Conservation (phyloP, 768 basidiomycete genomes). For the Cystofilobasidium ferigula region DNA sequence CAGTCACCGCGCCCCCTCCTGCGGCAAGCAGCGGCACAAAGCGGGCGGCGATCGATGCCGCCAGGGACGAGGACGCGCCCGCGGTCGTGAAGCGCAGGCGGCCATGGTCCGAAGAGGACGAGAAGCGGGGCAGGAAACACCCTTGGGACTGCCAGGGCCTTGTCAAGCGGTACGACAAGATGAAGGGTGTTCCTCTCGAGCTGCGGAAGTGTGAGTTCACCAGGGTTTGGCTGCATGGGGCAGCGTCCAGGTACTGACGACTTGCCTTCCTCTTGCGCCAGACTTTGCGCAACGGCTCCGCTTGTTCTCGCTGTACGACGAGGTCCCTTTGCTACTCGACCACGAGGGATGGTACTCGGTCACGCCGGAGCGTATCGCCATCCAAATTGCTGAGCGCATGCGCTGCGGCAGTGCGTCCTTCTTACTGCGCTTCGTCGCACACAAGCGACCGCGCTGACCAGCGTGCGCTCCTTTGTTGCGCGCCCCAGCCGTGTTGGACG, state of each 20-base stretch:
- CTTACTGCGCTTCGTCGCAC: conserved; percentile 16
- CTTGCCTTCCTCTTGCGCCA: conserved; percentile 34
- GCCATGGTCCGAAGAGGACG: conserved; percentile 19
- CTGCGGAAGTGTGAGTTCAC: conserved; percentile 29
- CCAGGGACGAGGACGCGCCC: not conserved
- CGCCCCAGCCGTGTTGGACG: conserved; percentile 73
- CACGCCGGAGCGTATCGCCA: conserved; percentile 84
- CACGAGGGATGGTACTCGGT: conserved; percentile 97
- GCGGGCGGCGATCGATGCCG: conserved; percentile 9
- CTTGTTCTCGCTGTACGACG: conserved; percentile 45
- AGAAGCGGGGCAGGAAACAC: conserved; percentile 23
- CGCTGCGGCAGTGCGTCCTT: conserved; percentile 27
- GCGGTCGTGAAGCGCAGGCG: conserved; percentile 16
- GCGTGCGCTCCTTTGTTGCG: not conserved
- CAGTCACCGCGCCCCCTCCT: not conserved
- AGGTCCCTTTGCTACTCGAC: conserved; percentile 62
- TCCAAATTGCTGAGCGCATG: conserved; percentile 86
- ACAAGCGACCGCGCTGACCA: not conserved
- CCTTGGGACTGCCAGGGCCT: conserved; percentile 56
- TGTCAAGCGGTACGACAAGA: conserved; percentile 57
- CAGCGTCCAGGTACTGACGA: not conserved
- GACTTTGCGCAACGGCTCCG: conserved; percentile 78
- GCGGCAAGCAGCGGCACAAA: not conserved
- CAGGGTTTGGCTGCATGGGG: too few species aligned
- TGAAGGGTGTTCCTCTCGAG: conserved; percentile 60